Evolutionary conservation across 2,329 filamentous ascomycete species (phyloP).

Genomic region (Ceratocystis albifundus): DNA sequence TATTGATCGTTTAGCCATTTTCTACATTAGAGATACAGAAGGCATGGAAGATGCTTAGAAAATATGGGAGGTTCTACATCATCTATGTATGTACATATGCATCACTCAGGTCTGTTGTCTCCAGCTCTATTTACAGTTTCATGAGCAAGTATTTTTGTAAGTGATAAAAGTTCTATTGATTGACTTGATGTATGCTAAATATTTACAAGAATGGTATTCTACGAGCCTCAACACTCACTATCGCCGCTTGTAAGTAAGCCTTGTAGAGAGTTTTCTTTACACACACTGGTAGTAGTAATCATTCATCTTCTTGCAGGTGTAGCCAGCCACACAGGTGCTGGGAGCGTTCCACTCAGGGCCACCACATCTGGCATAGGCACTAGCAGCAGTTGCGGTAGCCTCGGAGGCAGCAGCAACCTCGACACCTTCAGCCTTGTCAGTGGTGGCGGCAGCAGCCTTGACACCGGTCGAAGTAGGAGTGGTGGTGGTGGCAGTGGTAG

Average conservation of each 20-base stretch:
- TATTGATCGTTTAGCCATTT: not conserved
- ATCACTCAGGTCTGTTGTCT: not conserved
- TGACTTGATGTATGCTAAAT: not conserved
- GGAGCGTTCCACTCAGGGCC: conserved; percentile 36
- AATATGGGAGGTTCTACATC: too few relatives aligned
- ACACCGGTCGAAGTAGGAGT: not conserved
- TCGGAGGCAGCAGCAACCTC: not conserved
- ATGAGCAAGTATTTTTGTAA: not conserved
- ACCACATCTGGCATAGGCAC: conserved; percentile 33
- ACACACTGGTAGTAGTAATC: conserved; percentile 34
- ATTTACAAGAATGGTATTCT: conserved; percentile 12
- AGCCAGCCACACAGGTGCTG: conserved; percentile 36
- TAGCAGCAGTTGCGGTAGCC: not conserved
- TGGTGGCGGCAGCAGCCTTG: not conserved
- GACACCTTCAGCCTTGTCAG: not conserved
- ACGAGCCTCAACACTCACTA: not conserved
- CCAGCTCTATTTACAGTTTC: not conserved
- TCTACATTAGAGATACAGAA: not conserved
- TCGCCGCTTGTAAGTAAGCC: not conserved
- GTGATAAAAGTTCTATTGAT: not conserved
- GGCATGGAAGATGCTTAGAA: not conserved
- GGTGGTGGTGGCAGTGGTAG: not conserved
- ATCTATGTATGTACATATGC: not conserved
- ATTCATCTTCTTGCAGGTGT: conserved; percentile 32
- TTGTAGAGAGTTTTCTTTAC: not conserved